Evolutionary conservation across 2,329 filamentous ascomycete genomes (phyloP).

Genomic region (Pyricularia grisea): DNA sequence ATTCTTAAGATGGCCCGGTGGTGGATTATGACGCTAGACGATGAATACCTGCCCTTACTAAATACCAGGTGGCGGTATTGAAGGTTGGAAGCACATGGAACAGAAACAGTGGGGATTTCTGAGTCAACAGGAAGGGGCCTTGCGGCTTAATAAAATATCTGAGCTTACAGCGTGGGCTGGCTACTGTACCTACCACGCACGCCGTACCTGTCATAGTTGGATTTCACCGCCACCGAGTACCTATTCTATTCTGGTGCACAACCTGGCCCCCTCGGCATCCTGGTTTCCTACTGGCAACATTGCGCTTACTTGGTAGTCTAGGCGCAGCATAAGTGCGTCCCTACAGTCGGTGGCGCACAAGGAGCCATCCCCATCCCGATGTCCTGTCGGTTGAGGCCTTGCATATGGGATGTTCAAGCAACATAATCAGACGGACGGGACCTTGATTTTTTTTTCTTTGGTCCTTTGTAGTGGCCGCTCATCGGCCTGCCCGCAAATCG

Average conservation of each 20-base stretch:
- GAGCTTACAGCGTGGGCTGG: background rate
- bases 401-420: background rate
- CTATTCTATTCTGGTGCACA: background rate
- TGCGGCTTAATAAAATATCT: background rate
- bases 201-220: background rate
- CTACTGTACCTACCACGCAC: background rate
- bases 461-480: background rate
- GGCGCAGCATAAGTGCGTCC: background rate
- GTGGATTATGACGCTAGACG: background rate
- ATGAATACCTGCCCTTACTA: background rate
- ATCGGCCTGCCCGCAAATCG: background rate
- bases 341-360: background rate
- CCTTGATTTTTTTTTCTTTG: background rate
- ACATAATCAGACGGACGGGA: background rate
- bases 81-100: background rate
- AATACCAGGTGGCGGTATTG: constrained; percentile 4
- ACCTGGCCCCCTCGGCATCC: no score
- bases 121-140: constrained; percentile 19
- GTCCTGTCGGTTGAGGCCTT: background rate
- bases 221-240: background rate
- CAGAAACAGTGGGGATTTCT: constrained; percentile 8
- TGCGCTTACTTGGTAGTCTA: background rate
- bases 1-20: background rate
- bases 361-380: background rate
- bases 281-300: background rate